A percentile compares a stretch with the other conserved stretches of the same genome.
Conservation (phyloP, 2,329 filamentous ascomycete genomes). For the Didymella arachidicola region DNA sequence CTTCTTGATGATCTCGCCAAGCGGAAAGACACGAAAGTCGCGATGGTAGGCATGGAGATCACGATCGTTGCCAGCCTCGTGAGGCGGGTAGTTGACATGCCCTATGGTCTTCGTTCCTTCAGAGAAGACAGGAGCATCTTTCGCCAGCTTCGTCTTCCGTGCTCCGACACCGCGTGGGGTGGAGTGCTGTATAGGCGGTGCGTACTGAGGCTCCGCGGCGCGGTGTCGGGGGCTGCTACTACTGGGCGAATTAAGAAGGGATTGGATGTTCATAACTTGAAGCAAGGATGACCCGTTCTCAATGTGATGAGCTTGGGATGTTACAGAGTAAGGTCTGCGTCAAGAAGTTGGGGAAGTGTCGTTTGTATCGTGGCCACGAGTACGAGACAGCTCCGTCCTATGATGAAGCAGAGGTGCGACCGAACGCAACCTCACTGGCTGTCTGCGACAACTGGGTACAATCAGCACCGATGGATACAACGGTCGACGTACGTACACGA, state of each 20-base stretch:
- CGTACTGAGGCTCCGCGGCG: conserved; percentile 8
- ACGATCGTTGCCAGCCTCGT: conserved; percentile 66
- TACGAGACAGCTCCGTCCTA: conserved; percentile 33
- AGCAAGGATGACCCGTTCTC: conserved; percentile 4
- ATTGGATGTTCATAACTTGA: conserved; percentile 50
- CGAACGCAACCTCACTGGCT: conserved; percentile 8
- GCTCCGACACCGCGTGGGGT: conserved; percentile 18
- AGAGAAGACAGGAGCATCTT: conserved; percentile 69
- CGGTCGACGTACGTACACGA: conserved; percentile 25
- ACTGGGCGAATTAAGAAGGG: conserved; percentile 51
- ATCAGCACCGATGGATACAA: conserved; percentile 15
- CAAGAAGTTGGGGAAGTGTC: conserved; percentile 27
- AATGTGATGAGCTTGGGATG: conserved; percentile 13
- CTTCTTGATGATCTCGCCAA: conserved; percentile 63
- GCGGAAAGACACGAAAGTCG: conserved; percentile 71
- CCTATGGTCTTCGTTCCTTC: conserved; percentile 68
- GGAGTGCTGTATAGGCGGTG: conserved; percentile 18
- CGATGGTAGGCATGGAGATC: conserved; percentile 65
- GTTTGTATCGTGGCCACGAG: conserved; percentile 47
- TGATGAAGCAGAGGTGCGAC: conserved; percentile 29
- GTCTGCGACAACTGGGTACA: conserved; percentile 8
- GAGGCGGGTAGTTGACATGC: conserved; percentile 75
- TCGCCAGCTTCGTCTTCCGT: conserved; percentile 66
- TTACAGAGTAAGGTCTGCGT: conserved; percentile 7
- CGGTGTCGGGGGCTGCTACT: neutral